Conservation (phyloP, 129 eudicot species). For the Escallonia rubra region DNA sequence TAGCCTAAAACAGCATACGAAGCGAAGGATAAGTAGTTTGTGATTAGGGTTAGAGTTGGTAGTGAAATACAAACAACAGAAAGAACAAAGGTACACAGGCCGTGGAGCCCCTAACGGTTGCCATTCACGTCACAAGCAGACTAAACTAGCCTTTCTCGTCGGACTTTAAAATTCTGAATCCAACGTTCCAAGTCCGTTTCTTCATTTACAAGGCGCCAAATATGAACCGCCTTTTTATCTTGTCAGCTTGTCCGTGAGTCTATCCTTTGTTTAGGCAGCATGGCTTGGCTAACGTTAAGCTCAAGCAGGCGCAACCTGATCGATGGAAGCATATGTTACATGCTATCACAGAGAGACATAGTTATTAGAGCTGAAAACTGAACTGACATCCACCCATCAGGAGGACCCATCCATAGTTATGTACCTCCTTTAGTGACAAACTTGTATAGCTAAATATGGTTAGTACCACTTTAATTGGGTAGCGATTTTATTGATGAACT, state of each 20-base stretch:
- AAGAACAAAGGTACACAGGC: slow-evolving; percentile 5
- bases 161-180: slow-evolving; percentile 27
- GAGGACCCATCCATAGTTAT: too few relatives aligned
- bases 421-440: too few relatives aligned
- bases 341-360: too few relatives aligned
- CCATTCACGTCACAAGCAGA: slow-evolving; percentile 2
- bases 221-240: slow-evolving; percentile 32
- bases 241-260: slow-evolving; percentile 27
- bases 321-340: too few relatives aligned
- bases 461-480: too few relatives aligned
- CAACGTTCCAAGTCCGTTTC: slow-evolving; percentile 44
- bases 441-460: too few relatives aligned
- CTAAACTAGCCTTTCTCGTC: slow-evolving; percentile 24
- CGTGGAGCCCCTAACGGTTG: slow-evolving; percentile 3
- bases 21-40: too few relatives aligned
- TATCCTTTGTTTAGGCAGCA: not conserved
- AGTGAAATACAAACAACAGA: slow-evolving; percentile 20
- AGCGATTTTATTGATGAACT: too few relatives aligned
- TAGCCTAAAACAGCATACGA: too few relatives aligned
- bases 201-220: slow-evolving; percentile 39
- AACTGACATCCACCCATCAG: too few relatives aligned
- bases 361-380: too few relatives aligned
- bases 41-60: too few relatives aligned
- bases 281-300: not conserved
- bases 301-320: not conserved